Evolutionary conservation across 2,329 filamentous ascomycete species (phyloP).

Genomic region (Aspergillus sp.): DNA sequence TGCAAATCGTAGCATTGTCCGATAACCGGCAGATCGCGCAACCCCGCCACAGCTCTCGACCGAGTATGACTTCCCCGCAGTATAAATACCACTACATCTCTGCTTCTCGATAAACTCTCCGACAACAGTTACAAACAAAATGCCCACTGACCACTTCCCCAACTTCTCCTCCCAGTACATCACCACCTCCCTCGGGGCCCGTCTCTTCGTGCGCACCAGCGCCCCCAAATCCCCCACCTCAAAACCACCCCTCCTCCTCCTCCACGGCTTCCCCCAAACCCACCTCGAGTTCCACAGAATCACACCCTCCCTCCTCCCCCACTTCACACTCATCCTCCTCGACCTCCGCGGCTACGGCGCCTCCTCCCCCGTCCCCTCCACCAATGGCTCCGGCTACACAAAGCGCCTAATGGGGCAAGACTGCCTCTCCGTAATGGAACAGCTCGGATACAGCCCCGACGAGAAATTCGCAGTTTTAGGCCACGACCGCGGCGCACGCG

Average conservation of each 20-base stretch:
- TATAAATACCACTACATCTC: too few relatives aligned
- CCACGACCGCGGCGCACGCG: not conserved
- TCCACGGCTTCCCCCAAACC: constrained; percentile 7
- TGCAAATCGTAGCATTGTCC: too few relatives aligned
- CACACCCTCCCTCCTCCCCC: not conserved
- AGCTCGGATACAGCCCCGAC: not conserved
- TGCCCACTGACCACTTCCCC: constrained; percentile 4
- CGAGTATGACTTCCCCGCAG: too few relatives aligned
- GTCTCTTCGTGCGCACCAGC: not conserved
- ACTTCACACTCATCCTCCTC: constrained; percentile 1
- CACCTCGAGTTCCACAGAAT: constrained; percentile 1
- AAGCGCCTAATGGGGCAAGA: constrained; percentile 1
- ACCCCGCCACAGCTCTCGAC: too few relatives aligned
- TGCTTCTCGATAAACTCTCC: too few relatives aligned
- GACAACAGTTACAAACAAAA: too few relatives aligned
- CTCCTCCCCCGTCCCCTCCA: not conserved
- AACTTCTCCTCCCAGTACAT: not conserved
- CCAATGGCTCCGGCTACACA: not conserved
- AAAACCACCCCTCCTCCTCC: constrained; percentile 1
- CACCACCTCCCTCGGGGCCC: not conserved
- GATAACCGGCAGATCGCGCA: too few relatives aligned
- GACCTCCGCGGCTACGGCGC: constrained; percentile 5
- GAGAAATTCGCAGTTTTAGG: not conserved
- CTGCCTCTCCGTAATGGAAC: not conserved
- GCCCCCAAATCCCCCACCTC: not conserved